Conservation (phyloP, 768 basidiomycete genomes). For the Phaeotremella skinneri region DNA sequence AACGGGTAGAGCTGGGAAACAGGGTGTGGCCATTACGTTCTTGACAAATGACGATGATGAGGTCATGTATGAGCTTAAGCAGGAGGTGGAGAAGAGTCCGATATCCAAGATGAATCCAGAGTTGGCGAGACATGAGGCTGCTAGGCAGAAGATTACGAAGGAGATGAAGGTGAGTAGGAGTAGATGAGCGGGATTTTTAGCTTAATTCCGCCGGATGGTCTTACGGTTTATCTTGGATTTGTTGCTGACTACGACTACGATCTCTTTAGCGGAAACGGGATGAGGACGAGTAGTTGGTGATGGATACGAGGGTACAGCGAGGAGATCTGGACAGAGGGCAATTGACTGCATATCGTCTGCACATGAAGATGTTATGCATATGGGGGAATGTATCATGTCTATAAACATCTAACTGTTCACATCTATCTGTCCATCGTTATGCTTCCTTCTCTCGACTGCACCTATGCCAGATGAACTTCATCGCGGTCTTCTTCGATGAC, state of each 20-base stretch:
- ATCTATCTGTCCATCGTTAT: too few relatives aligned
- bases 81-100: constrained; percentile 93
- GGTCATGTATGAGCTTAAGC: constrained; percentile 94
- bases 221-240: neutral
- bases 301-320: neutral
- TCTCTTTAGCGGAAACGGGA: constrained; percentile 71
- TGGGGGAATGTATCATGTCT: too few relatives aligned
- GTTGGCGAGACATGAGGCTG: constrained; percentile 84
- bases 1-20: constrained; percentile 96
- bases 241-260: too few relatives aligned
- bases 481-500: too few relatives aligned
- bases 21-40: constrained; percentile 91
- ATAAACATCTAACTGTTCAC: too few relatives aligned
- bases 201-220: neutral
- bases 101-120: constrained; percentile 85
- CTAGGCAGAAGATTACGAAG: constrained; percentile 82
- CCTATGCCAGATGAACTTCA: too few relatives aligned
- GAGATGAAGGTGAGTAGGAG: constrained; percentile 72
- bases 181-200: neutral
- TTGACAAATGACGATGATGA: constrained; percentile 91
- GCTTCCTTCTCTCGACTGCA: too few relatives aligned
- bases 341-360: too few relatives aligned
- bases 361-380: too few relatives aligned
- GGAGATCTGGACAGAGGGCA: too few relatives aligned
- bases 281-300: constrained; percentile 62